These are phyloP conservation scores for Trichophyton schoenleinii DNA, from an alignment of 2,329 filamentous ascomycete genomes.

Conservation along the genomic window DNA sequence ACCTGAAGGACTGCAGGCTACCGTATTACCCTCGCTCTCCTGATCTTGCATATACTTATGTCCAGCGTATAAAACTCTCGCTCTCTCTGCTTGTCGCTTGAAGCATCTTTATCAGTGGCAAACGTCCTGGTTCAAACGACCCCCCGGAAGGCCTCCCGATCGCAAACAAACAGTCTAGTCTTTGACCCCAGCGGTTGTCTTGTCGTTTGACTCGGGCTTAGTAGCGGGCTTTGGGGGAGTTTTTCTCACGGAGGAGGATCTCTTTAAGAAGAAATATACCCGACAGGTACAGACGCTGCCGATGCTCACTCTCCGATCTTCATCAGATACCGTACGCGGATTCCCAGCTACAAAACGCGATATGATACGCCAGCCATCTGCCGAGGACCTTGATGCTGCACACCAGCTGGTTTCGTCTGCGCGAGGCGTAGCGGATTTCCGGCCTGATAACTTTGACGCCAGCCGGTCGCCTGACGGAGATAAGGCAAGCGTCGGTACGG, in stretches of 20 bases:
- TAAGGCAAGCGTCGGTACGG: slow-evolving; percentile 12
- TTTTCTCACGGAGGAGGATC: background rate
- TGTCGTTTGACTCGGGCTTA: background rate
- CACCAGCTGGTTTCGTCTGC: slow-evolving; percentile 38
- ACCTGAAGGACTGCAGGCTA: background rate
- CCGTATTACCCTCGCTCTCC: background rate
- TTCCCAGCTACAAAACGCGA: slow-evolving; percentile 7
- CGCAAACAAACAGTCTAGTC: background rate
- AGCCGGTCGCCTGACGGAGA: slow-evolving; percentile 13
- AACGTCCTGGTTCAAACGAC: background rate
- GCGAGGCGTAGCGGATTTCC: slow-evolving; percentile 29
- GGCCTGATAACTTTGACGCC: slow-evolving; percentile 15
- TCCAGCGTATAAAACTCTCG: background rate
- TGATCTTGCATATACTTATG: background rate
- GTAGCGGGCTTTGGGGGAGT: background rate
- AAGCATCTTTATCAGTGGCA: background rate
- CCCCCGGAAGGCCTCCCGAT: background rate
- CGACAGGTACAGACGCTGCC: background rate
- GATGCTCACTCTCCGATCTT: slow-evolving; percentile 1
- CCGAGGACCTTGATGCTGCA: slow-evolving; percentile 37
- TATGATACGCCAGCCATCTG: slow-evolving; percentile 31
- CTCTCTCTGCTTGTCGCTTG: background rate
- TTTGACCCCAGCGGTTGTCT: background rate
- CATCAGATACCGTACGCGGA: slow-evolving; percentile 3
- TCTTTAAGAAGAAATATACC: background rate